Evolutionary conservation across 495 filamentous ascomycete genomes (phyloP), one percentile per base, ranked within the genome.

Genomic region (Neurospora sp.): DNA sequence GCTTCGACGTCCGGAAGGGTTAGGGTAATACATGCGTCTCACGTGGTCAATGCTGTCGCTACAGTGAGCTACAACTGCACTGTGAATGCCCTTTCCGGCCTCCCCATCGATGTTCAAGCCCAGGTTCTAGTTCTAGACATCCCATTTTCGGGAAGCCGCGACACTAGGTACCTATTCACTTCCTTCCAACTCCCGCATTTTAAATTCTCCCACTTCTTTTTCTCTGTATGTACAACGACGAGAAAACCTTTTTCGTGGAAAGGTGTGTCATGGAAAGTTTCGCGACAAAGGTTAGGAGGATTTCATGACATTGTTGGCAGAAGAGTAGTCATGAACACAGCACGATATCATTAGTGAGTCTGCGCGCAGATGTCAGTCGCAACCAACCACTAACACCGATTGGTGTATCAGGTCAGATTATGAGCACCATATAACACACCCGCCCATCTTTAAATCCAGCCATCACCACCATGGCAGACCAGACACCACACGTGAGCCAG

Each of bases 11-110:
- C 6, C 0, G 41, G n/a, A 42, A 38, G 12, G 38, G 31, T 54
- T 20, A 18, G 27, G 69, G 59, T 71, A 39, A 20, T 31, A 77
- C 73, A 66, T 78, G 76, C 38, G 23, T 38, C 18, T 74, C 71
- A 77, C 46, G 73, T 76, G 76, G 54, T 66, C 54, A 31, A 66
- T 66, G 54, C 27, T 7, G 27, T 35, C 54, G 27, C 54, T 66
- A 18, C 54, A 66, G 27, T 27, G 27, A 66, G 6, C 14, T 18
- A 62, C 27, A 16, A 48, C 54, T 62, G 54, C 48, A 59, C 46
- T 23, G 42, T 46, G 42, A 23, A 54, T 54, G 46, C 54, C 54
- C 54, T 62, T 62, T 2, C 54, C 54, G 54, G 54, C 54, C 23
- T 62, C 54, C 54, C 54, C 54, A 16, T n/a, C n/a, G n/a, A n/a